A percentile compares a stretch with the other conserved stretches of the same genome.
Evolutionary conservation across 768 basidiomycete species (phyloP).

Genomic region (Piloderma croceum): DNA sequence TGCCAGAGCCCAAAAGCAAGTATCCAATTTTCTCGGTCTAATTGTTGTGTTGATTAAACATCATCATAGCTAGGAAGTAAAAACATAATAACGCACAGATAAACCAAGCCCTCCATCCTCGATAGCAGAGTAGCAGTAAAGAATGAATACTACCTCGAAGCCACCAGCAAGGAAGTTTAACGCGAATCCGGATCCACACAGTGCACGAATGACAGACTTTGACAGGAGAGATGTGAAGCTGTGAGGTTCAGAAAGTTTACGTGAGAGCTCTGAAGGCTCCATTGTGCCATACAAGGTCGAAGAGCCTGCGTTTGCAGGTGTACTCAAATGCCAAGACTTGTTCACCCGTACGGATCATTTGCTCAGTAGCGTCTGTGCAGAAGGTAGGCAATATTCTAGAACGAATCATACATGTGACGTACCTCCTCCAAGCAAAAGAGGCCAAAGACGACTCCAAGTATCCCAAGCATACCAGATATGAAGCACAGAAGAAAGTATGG

Average conservation of each 20-base stretch:
- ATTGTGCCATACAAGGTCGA: slow-evolving; percentile 4
- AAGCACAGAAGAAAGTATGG: slow-evolving; percentile 64
- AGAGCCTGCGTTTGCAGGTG: no score
- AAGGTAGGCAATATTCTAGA: no score
- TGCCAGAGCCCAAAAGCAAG: slow-evolving; percentile 49
- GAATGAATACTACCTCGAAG: slow-evolving; percentile 63
- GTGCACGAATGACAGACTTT: slow-evolving; percentile 47
- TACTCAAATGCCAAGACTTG: no score
- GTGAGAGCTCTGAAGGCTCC: slow-evolving; percentile 8
- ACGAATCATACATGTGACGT: no score
- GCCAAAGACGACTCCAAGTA: slow-evolving; percentile 38
- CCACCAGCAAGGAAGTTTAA: slow-evolving; percentile 50
- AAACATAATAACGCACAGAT: slow-evolving; percentile 41
- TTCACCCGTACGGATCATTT: no score
- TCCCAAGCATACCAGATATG: slow-evolving; percentile 37
- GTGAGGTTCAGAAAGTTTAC: slow-evolving; percentile 20
- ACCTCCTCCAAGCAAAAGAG: slow-evolving; percentile 55
- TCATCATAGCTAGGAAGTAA: background rate
- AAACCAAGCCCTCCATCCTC: slow-evolving; percentile 52
- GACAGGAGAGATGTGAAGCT: slow-evolving; percentile 36
- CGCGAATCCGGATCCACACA: slow-evolving; percentile 47
- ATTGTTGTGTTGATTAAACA: no score
- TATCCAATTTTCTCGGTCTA: slow-evolving; percentile 61
- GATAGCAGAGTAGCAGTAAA: slow-evolving; percentile 62
- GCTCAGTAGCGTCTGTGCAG: no score